phyloP scores from a whole-genome alignment of 257 asterid genomes.

The Linaria vulgaris region DNA sequence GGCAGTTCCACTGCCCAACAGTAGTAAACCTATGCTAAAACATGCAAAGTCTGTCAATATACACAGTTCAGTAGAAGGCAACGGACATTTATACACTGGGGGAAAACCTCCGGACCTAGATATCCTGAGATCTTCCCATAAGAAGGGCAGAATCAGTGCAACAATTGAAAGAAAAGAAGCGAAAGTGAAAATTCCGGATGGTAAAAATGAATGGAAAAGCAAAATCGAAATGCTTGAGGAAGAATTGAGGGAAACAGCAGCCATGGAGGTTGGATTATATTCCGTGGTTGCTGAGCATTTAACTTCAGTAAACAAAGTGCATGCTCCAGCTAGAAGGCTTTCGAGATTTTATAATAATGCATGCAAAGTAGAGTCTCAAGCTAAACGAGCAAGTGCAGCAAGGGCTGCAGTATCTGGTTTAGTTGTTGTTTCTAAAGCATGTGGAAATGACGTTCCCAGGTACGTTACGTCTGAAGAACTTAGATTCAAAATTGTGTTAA shows the following conservation, averaged over 20 bases:
- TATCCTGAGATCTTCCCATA: conserved; percentile 31
- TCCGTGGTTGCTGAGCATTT: conserved; percentile 82
- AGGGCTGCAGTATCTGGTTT: conserved; percentile 80
- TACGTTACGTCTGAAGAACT: conserved; percentile 23
- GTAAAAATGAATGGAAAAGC: conserved; percentile 46
- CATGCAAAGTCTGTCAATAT: conserved; percentile 49
- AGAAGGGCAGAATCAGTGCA: conserved; percentile 30
- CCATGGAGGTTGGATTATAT: conserved; percentile 75
- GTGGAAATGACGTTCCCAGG: conserved; percentile 95
- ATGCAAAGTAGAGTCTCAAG: conserved; percentile 50
- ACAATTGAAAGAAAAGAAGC: conserved; percentile 33
- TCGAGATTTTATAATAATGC: conserved; percentile 73
- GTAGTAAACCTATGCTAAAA: conserved; percentile 45
- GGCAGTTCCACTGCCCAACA: conserved; percentile 39
- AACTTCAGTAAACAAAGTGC: conserved; percentile 72
- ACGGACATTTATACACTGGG: conserved; percentile 27
- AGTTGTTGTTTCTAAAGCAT: conserved; percentile 82
- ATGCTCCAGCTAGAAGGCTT: conserved; percentile 85
- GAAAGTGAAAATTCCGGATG: conserved; percentile 33
- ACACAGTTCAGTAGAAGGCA: conserved; percentile 36
- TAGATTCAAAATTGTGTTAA: not conserved
- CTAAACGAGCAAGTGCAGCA: conserved; percentile 77
- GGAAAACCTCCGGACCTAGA: conserved; percentile 45
- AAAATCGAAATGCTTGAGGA: conserved; percentile 72
- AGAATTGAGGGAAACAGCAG: conserved; percentile 82